Conservation (phyloP, 2,329 filamentous ascomycete genomes). For the Tetracladium maxilliforme region DNA sequence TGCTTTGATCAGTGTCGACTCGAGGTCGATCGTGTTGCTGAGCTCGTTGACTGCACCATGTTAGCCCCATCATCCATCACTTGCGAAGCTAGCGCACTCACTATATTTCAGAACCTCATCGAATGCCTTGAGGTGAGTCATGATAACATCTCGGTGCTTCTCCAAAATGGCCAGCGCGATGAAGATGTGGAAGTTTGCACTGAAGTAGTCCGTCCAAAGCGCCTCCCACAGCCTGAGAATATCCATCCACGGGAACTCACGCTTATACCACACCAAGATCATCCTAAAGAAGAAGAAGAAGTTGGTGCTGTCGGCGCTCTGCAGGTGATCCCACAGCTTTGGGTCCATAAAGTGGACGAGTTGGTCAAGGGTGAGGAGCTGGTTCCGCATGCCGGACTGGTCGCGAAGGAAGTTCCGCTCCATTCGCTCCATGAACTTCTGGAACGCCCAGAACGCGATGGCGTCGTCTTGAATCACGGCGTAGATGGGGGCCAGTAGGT, state of each 20-base stretch:
- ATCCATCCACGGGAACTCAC: slow-evolving; percentile 85
- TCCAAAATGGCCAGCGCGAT: slow-evolving; percentile 87
- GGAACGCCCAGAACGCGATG: slow-evolving; percentile 92
- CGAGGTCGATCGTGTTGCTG: slow-evolving; percentile 80
- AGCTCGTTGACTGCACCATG: slow-evolving; percentile 68
- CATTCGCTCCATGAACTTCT: slow-evolving; percentile 95
- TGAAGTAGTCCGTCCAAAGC: slow-evolving; percentile 86
- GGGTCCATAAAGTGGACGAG: slow-evolving; percentile 96
- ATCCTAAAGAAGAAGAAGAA: slow-evolving; percentile 99
- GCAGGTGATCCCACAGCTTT: slow-evolving; percentile 78
- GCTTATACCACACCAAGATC: slow-evolving; percentile 97
- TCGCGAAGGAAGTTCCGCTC: slow-evolving; percentile 93
- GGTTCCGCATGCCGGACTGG: slow-evolving; percentile 88
- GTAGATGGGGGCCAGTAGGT: slow-evolving; percentile 89
- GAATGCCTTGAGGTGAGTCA: slow-evolving; percentile 86
- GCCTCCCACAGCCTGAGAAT: slow-evolving; percentile 82
- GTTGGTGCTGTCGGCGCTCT: slow-evolving; percentile 87
- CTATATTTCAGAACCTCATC: slow-evolving; percentile 95
- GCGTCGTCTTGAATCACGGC: slow-evolving; percentile 96
- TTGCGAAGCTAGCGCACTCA: slow-evolving; percentile 25
- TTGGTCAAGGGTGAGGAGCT: slow-evolving; percentile 82
- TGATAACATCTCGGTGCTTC: slow-evolving; percentile 91
- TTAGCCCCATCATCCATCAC: slow-evolving; percentile 1
- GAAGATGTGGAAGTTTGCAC: slow-evolving; percentile 86
- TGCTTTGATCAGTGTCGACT: slow-evolving; percentile 72